Percentiles rank a stretch among this genome's conserved stretches.
Conservation (phyloP, 805 yeast genomes). For the Wickerhamiella sergipiensis region DNA sequence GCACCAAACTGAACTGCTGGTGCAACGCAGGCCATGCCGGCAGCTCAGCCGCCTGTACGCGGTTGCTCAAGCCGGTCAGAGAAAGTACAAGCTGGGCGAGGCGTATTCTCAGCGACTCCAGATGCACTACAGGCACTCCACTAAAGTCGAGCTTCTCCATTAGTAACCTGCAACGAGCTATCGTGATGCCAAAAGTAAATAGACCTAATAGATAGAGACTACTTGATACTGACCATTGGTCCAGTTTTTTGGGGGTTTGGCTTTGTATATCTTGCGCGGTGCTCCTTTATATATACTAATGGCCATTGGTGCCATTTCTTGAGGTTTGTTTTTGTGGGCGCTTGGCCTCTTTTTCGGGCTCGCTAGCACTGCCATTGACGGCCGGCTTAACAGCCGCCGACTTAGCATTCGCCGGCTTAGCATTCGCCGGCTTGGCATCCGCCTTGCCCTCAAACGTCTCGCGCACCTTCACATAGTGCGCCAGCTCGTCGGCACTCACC, state of each 20-base stretch:
- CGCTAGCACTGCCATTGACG: background rate
- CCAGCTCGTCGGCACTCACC: constrained; percentile 75
- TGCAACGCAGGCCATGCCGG: constrained; percentile 58
- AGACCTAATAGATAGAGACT: too few species aligned
- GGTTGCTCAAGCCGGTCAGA: constrained; percentile 40
- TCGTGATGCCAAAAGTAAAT: too few species aligned
- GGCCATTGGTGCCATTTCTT: background rate
- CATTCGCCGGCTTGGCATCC: background rate
- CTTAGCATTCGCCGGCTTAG: background rate
- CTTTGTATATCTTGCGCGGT: too few species aligned
- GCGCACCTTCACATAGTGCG: constrained; percentile 69
- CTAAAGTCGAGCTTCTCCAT: constrained; percentile 7
- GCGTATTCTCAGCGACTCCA: constrained; percentile 16
- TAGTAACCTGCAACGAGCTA: background rate
- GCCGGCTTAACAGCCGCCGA: background rate
- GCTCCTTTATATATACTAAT: background rate
- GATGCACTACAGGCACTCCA: constrained; percentile 16
- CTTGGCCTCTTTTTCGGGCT: background rate
- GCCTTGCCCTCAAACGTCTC: constrained; percentile 27
- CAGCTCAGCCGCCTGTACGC: constrained; percentile 33
- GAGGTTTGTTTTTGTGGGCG: background rate
- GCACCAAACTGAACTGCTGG: constrained; percentile 66
- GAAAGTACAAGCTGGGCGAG: constrained; percentile 38
- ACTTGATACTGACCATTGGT: too few species aligned
- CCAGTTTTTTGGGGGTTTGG: too few species aligned